A percentile compares a stretch with the other conserved stretches of the same genome.
Evolutionary conservation across 2,329 filamentous ascomycete species (phyloP).

Genomic region (Cladosporium sphaerospermum): DNA sequence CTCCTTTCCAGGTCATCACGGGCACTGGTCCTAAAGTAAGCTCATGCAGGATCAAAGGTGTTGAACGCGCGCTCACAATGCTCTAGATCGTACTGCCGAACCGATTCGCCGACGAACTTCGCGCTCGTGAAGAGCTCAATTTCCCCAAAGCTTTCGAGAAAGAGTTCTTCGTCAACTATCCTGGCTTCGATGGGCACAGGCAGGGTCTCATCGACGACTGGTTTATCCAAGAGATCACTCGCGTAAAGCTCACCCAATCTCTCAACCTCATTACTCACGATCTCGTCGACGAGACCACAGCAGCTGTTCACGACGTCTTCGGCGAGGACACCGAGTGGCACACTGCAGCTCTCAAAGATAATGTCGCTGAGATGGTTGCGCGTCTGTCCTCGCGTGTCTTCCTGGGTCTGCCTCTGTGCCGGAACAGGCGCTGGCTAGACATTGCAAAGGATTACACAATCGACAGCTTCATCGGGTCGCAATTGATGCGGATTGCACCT

Average conservation of each 20-base stretch:
- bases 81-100: constrained; percentile 17
- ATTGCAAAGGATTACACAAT: constrained; percentile 31
- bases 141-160: constrained; percentile 17
- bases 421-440: constrained; percentile 35
- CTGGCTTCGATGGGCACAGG: constrained; percentile 14
- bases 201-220: constrained; percentile 12
- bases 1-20: constrained; percentile 16
- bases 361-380: constrained; percentile 31
- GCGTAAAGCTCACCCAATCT: constrained; percentile 22
- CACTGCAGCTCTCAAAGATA: constrained; percentile 16
- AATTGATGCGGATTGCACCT: constrained; percentile 32
- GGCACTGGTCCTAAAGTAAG: constrained; percentile 13
- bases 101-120: constrained; percentile 18
- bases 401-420: constrained; percentile 32
- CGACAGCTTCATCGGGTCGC: constrained; percentile 29
- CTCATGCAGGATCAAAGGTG: not conserved
- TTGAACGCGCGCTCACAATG: not conserved
- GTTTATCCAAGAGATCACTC: constrained; percentile 17
- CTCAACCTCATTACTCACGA: constrained; percentile 20
- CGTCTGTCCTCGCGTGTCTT: constrained; percentile 38
- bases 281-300: constrained; percentile 21
- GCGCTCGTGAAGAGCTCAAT: constrained; percentile 15
- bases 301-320: constrained; percentile 16
- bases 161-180: constrained; percentile 15
- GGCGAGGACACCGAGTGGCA: constrained; percentile 19